phyloP scores from a whole-genome alignment of 345 rosid genomes.

The Turritis glabra region DNA sequence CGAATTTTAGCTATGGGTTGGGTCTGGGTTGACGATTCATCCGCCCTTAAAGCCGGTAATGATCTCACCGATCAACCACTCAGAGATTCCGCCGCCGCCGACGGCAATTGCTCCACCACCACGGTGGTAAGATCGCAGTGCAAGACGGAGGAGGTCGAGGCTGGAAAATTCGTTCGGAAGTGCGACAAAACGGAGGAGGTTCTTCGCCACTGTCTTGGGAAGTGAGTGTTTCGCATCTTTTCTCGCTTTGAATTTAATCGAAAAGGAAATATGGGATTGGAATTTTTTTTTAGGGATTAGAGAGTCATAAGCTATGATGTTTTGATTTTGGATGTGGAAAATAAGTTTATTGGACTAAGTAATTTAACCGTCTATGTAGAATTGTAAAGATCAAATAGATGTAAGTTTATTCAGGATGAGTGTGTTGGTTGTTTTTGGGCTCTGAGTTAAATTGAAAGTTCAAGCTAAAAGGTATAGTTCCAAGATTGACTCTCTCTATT shows the following conservation, averaged over 20 bases:
- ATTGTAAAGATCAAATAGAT: not conserved
- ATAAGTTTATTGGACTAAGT: not conserved
- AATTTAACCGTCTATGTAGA: not conserved
- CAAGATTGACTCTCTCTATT: not conserved
- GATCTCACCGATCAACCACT: constrained; percentile 15
- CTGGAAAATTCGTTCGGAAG: constrained; percentile 78
- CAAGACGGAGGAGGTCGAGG: constrained; percentile 89
- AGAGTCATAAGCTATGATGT: not conserved
- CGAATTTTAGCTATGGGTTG: constrained; percentile 51
- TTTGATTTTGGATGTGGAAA: not conserved
- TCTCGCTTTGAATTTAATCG: not conserved
- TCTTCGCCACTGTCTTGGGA: constrained; percentile 72
- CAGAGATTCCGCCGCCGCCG: constrained; percentile 29
- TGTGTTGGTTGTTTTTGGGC: constrained; percentile 8
- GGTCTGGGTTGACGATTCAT: constrained; percentile 59
- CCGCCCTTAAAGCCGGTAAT: constrained; percentile 19
- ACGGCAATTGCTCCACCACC: constrained; percentile 57
- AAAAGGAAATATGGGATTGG: not conserved
- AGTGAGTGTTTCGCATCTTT: constrained; percentile 39
- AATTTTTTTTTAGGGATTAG: not conserved
- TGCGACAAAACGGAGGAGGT: constrained; percentile 85
- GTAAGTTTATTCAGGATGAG: not conserved
- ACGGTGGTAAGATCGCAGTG: constrained; percentile 70
- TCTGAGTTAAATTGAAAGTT: not conserved
- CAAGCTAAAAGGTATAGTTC: not conserved